These are phyloP conservation scores for Monarda citriodora DNA, from an alignment of 305 asterid genomes.

Conservation along the genomic window DNA sequence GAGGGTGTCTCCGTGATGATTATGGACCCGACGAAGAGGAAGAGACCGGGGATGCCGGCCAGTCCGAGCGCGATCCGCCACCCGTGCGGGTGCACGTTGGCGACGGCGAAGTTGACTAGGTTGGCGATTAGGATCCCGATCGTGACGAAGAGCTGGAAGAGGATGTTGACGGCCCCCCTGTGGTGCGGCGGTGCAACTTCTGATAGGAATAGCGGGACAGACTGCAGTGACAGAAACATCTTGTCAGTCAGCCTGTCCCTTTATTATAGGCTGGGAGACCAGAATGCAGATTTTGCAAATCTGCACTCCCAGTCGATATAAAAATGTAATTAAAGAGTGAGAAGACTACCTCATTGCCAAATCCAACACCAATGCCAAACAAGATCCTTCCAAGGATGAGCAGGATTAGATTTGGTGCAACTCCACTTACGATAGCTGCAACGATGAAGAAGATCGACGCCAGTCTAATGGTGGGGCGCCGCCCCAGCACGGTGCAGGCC, in stretches of 20 bases:
- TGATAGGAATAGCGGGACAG: constrained; percentile 73
- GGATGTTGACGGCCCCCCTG: constrained; percentile 77
- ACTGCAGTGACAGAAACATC: constrained; percentile 25
- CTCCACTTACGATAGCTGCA: constrained; percentile 12
- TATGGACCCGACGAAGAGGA: constrained; percentile 45
- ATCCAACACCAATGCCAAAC: constrained; percentile 80
- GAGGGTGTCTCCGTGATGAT: constrained; percentile 69
- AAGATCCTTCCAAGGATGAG: constrained; percentile 67
- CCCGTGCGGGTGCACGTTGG: constrained; percentile 45
- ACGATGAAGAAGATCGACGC: constrained; percentile 45
- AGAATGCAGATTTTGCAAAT: too few species aligned
- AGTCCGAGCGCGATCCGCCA: constrained; percentile 70
- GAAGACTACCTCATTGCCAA: constrained; percentile 67
- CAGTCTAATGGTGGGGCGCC: constrained; percentile 54
- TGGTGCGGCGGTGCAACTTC: constrained; percentile 69
- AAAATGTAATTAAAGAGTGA: background rate
- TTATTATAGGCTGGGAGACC: too few species aligned
- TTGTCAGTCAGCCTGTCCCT: too few species aligned
- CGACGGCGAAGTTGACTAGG: constrained; percentile 46
- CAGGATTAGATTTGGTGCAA: constrained; percentile 14
- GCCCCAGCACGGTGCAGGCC: constrained; percentile 45
- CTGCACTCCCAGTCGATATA: too few species aligned
- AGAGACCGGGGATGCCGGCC: constrained; percentile 42
- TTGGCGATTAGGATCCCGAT: constrained; percentile 73
- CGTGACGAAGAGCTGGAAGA: constrained; percentile 76